Conservation (phyloP, 2,329 filamentous ascomycete species). For the Calonectria honghensis region DNA sequence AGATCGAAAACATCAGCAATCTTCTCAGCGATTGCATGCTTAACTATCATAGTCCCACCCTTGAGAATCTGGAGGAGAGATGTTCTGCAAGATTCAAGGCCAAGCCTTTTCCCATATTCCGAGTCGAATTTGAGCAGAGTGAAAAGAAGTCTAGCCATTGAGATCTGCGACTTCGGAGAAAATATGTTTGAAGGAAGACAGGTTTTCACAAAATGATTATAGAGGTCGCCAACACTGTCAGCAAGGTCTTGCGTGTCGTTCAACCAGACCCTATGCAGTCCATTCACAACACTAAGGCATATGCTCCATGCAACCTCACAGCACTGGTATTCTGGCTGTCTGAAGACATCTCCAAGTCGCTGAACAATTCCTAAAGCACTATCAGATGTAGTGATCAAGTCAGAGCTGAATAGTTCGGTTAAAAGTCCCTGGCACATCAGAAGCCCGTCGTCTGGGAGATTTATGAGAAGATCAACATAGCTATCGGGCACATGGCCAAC, state of each 20-base stretch:
- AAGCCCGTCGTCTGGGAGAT: slow-evolving; percentile 71
- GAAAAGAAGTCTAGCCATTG: slow-evolving; percentile 81
- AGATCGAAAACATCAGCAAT: slow-evolving; percentile 86
- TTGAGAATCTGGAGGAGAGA: slow-evolving; percentile 84
- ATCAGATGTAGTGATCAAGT: slow-evolving; percentile 69
- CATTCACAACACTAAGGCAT: slow-evolving; percentile 80
- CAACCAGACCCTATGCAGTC: slow-evolving; percentile 78
- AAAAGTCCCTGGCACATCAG: slow-evolving; percentile 71
- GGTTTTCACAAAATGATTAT: slow-evolving; percentile 83
- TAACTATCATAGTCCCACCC: slow-evolving; percentile 80
- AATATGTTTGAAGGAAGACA: slow-evolving; percentile 81
- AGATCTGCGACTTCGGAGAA: slow-evolving; percentile 80
- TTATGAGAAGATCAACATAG: slow-evolving; percentile 71
- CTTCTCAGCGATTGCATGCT: slow-evolving; percentile 82
- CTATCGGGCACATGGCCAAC: slow-evolving; percentile 69
- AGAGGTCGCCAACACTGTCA: slow-evolving; percentile 83
- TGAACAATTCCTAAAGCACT: slow-evolving; percentile 69
- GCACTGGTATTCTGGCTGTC: slow-evolving; percentile 77
- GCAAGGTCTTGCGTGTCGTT: slow-evolving; percentile 75
- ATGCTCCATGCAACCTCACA: slow-evolving; percentile 84
- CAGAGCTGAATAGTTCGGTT: slow-evolving; percentile 71
- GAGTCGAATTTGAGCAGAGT: slow-evolving; percentile 80
- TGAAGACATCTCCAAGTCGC: slow-evolving; percentile 71
- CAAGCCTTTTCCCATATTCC: slow-evolving; percentile 77
- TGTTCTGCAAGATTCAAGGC: slow-evolving; percentile 77